These are phyloP conservation scores for Flaveria sonorensis DNA, from an alignment of 129 eudicot genomes.

Conservation along the genomic window DNA sequence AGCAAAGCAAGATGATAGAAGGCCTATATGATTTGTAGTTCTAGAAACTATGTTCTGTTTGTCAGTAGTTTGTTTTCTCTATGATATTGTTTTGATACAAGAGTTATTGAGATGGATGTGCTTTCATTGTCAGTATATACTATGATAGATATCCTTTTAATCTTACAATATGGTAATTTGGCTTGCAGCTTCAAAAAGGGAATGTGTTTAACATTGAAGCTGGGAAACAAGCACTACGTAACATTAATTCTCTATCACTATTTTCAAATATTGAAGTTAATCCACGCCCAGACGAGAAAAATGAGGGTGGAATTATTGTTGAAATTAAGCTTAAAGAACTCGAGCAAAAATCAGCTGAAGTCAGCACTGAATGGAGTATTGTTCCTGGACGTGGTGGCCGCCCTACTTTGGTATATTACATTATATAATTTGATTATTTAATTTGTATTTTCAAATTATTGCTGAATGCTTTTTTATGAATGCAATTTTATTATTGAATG, in stretches of 20 bases:
- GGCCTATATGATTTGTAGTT: not conserved
- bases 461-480: slow-evolving; percentile 19
- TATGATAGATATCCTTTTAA: slow-evolving; percentile 7
- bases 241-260: slow-evolving; percentile 77
- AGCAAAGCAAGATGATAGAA: not conserved
- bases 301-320: slow-evolving; percentile 89
- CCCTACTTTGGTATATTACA: slow-evolving; percentile 71
- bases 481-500: not conserved
- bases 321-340: slow-evolving; percentile 90
- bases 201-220: slow-evolving; percentile 90
- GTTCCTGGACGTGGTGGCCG: slow-evolving; percentile 95
- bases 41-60: not conserved
- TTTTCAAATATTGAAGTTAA: slow-evolving; percentile 96
- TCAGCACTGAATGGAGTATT: slow-evolving; percentile 94
- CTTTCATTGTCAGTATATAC: not conserved
- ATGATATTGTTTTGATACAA: not conserved
- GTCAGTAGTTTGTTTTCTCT: not conserved
- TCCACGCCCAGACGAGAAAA: slow-evolving; percentile 94
- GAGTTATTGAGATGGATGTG: not conserved
- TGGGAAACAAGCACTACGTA: slow-evolving; percentile 90
- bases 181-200: slow-evolving; percentile 76
- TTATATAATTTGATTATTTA: not conserved
- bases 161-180: slow-evolving; percentile 15
- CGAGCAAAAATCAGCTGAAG: slow-evolving; percentile 95
- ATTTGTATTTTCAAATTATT: slow-evolving; percentile 4